These are phyloP conservation scores for Crithidia expoeki DNA, from an alignment of 208 protist species.

Conservation along the genomic window DNA sequence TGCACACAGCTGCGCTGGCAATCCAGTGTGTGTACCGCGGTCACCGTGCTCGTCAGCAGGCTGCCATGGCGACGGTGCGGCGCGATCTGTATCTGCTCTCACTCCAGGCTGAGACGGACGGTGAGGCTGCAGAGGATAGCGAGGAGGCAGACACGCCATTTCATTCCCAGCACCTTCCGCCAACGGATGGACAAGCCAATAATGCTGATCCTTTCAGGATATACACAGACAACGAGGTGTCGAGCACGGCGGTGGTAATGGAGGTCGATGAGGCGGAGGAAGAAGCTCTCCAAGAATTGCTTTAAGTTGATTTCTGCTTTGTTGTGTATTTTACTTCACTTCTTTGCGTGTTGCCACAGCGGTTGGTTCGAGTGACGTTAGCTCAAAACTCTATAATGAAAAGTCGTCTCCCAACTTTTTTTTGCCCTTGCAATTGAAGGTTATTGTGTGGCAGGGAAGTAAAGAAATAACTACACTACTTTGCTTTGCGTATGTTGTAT, in stretches of 20 bases:
- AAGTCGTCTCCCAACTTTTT: no score
- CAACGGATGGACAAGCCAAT: not conserved
- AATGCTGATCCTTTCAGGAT: not conserved
- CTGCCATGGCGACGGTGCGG: constrained; percentile 25
- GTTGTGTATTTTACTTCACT: constrained; percentile 10
- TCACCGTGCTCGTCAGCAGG: constrained; percentile 39
- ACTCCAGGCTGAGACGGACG: constrained; percentile 19
- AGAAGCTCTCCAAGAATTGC: not conserved
- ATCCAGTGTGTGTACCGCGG: constrained; percentile 64
- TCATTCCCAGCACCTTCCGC: not conserved
- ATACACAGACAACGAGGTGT: not conserved
- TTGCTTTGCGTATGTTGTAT: no score
- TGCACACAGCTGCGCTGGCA: constrained; percentile 38
- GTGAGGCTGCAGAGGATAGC: not conserved
- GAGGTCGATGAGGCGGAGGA: constrained; percentile 23
- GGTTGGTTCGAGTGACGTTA: no score
- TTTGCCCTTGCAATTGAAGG: no score
- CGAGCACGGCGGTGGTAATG: constrained; percentile 26
- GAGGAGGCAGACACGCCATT: not conserved
- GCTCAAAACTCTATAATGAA: no score
- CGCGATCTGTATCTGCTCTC: constrained; percentile 33
- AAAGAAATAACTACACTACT: no score
- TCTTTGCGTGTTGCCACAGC: not conserved
- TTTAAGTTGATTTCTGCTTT: constrained; percentile 28
- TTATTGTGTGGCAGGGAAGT: no score